Percentiles rank a stretch among this genome's conserved stretches.
phyloP scores from a whole-genome alignment of 768 basidiomycete genomes.

The Mycena vitilis region DNA sequence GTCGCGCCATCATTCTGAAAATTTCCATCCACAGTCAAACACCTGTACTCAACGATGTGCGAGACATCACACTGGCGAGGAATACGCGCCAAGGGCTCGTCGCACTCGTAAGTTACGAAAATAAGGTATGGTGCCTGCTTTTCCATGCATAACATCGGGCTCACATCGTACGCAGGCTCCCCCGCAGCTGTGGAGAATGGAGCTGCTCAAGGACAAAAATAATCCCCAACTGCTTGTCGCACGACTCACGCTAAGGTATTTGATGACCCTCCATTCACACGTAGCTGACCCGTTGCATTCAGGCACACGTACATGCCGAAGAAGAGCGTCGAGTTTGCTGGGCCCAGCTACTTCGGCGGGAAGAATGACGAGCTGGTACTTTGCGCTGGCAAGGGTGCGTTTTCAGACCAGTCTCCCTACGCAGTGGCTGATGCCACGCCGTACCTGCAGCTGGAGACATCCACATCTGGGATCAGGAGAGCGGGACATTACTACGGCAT shows the following conservation, averaged over 20 bases:
- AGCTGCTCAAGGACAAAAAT: slow-evolving; percentile 67
- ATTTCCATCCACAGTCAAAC: slow-evolving; percentile 61
- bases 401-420: neutral
- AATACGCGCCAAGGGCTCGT: slow-evolving; percentile 60
- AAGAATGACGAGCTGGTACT: slow-evolving; percentile 82
- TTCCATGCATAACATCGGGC: too few species aligned
- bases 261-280: neutral
- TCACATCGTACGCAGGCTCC: slow-evolving; percentile 59
- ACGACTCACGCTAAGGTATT: slow-evolving; percentile 55
- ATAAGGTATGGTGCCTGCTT: slow-evolving; percentile 59
- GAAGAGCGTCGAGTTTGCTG: slow-evolving; percentile 76
- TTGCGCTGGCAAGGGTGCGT: slow-evolving; percentile 78
- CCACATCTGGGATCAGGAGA: slow-evolving; percentile 89
- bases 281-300: slow-evolving; percentile 24
- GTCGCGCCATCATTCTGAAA: neutral
- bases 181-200: slow-evolving; percentile 84
- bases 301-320: slow-evolving; percentile 85
- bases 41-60: slow-evolving; percentile 78
- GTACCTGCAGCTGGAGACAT: slow-evolving; percentile 81
- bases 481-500: slow-evolving; percentile 76
- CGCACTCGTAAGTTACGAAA: slow-evolving; percentile 79
- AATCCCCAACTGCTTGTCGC: slow-evolving; percentile 47
- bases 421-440: neutral
- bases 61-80: slow-evolving; percentile 73
- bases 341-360: slow-evolving; percentile 86